Evolutionary conservation across 345 rosid species (phyloP), one percentile per base, ranked within the genome.

Genomic region (Eucalyptus cloeziana): DNA sequence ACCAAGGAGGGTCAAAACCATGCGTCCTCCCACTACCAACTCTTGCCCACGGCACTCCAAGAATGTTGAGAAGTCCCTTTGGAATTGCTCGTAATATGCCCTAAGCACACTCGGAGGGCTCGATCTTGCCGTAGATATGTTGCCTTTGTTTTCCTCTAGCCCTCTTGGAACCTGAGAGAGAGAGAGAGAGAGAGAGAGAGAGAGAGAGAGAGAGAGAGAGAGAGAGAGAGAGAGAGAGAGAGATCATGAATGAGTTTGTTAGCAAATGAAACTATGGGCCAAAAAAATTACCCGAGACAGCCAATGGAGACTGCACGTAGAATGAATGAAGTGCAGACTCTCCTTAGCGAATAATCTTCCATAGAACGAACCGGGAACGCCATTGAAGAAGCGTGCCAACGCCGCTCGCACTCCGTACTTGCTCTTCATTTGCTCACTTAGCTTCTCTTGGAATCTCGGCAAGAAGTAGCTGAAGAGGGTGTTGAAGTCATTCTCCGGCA

Each of bases 271-370:
- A 27, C 19, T 44, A 13, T 24, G 30, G 49, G 31, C 31, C 33
- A 31, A 85, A 31, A 49, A 33, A 25, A 30, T 87, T 87, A 92
- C 95, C 93, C 90, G 91, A 67, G 96, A 94, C 7, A 94, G 92
- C 97, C 97, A 95, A 62, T 93, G 92, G 88, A 86, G 94, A 45
- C 94, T 92, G 85, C 91, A 94, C 10, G 94, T 90, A 51, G 94
- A 94, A 88, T 93, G 94, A 44, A 94, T 88, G 51, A 95, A 93
- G n/a, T 94, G 89, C 33, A 95, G 87, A 56, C 92, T 90, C 14
- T 80, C 88, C 37, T 25, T 10, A 3, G 93, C 92, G 33, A 94
- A 93, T n/a, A 95, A 95, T 88, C 93, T 94, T 5, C 89, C 89
- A 25, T 92, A 93, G 86, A 94, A 94, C 49, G 92, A 92, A 49